phyloP scores from a whole-genome alignment of 2,329 filamentous ascomycete genomes.

The Corinectria fuckeliana region DNA sequence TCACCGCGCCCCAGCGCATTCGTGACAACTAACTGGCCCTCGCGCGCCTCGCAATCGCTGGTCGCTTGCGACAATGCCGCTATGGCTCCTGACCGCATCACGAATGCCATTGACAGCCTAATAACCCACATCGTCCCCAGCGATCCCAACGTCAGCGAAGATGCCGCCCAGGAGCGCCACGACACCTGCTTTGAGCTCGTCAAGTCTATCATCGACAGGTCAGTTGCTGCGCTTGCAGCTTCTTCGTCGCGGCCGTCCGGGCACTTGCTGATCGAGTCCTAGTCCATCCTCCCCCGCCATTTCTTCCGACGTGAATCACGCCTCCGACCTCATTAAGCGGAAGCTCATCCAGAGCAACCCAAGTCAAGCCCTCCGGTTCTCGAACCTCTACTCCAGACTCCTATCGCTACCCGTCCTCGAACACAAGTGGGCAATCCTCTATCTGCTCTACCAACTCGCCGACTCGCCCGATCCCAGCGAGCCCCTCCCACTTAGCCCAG shows the following conservation, averaged over 20 bases:
- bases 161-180: conserved; percentile 71
- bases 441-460: conserved; percentile 84
- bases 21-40: not conserved
- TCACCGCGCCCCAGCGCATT: not conserved
- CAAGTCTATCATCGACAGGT: conserved; percentile 60
- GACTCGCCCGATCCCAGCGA: conserved; percentile 67
- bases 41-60: conserved; percentile 1
- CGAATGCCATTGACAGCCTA: conserved; percentile 79
- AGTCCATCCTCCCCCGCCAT: conserved; percentile 61
- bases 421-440: conserved; percentile 97
- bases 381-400: conserved; percentile 88
- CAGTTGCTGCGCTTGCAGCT: conserved; percentile 24
- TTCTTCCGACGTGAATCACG: conserved; percentile 83
- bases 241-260: not conserved
- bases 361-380: conserved; percentile 82
- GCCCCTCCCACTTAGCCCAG: conserved; percentile 54
- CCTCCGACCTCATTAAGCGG: conserved; percentile 89
- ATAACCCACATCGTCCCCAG: conserved; percentile 76
- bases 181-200: conserved; percentile 64
- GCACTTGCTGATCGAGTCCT: conserved; percentile 8
- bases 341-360: conserved; percentile 81
- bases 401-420: conserved; percentile 90
- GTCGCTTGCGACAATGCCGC: conserved; percentile 52
- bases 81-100: conserved; percentile 72
- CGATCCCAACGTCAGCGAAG: conserved; percentile 70